Conservation (phyloP, 1,284 basidiomycete genomes). For the Omphalotus olearius region DNA sequence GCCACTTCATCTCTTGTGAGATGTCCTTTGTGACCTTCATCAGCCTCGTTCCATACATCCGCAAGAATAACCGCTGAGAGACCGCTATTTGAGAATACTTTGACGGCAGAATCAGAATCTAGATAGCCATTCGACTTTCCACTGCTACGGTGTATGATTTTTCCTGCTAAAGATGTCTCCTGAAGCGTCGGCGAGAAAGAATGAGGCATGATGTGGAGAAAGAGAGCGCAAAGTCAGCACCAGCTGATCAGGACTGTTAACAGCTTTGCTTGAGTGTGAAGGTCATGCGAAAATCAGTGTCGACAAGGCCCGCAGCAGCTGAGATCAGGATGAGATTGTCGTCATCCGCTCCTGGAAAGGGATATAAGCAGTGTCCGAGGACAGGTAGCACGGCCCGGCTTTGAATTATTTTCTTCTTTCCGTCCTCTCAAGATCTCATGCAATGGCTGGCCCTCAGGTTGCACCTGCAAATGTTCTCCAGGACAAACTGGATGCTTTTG, state of each 20-base stretch:
- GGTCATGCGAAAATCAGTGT: too few species aligned
- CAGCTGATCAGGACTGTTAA: too few species aligned
- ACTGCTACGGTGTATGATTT: conserved; percentile 1
- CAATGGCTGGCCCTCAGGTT: conserved; percentile 29
- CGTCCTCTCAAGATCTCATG: too few species aligned
- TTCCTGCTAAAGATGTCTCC: conserved; percentile 4
- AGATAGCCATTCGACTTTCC: conserved; percentile 6
- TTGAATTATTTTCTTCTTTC: too few species aligned
- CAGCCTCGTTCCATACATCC: conserved; percentile 59
- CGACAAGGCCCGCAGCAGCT: too few species aligned
- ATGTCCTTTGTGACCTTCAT: conserved; percentile 54
- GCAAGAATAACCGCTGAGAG: conserved; percentile 47
- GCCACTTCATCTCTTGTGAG: conserved; percentile 49
- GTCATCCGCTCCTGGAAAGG: too few species aligned
- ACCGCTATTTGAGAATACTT: conserved; percentile 34
- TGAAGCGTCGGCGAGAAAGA: conserved; percentile 3
- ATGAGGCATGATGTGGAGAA: neutral
- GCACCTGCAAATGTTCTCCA: conserved; percentile 33
- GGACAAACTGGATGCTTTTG: conserved; percentile 47
- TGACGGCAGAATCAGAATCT: conserved; percentile 34
- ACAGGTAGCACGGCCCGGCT: too few species aligned
- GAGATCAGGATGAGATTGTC: too few species aligned
- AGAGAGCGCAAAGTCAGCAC: too few species aligned
- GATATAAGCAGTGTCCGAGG: too few species aligned
- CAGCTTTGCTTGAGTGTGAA: too few species aligned